Base-by-base conservation (phyloP, 192 early-diverging fungal species). In the Linnemannia zychae region DNA sequence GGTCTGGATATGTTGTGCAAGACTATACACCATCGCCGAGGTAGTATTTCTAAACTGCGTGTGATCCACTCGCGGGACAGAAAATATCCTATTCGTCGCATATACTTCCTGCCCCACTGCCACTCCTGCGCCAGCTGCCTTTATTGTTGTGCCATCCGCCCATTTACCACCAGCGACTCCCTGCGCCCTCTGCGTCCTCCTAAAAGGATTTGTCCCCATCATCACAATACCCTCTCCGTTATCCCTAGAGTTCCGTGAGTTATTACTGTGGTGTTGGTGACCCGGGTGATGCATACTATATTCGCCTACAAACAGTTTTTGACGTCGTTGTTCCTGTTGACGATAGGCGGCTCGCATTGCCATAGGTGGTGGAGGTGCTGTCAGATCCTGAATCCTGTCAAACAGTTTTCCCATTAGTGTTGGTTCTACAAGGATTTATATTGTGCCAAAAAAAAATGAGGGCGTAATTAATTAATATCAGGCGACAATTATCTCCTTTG, bases 181-280 rank as follows among this genome's bases (percentile, higher is more conserved):
- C 22, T 79, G 77, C 11, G n/a, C 60, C 33, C 83, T 49, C 0
- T 69, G 36, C 2, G 83, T 85, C 31, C 83, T 40, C 15, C 65
- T 79, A n/a, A 85, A 85, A 16, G 83, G 83, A n/a, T 85, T 85
- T 1, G 77, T 79, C 4, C 83, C 83, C 67, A 85, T 76, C 37
- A 81, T 9, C 17, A 57, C 65, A 24, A 81, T 76, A 0, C 74
- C 15, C 17, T 66, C 78, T 15, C 57, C 63, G 49, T 72, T 84
- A 16, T 65, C 9, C 22, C 36, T 63, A 13, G 28, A n/a, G 57
- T 63, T 63, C 28, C 57, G 57, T 0, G 57, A 12, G 12, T 63
- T 28, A 12, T 31, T 31, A 11, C 24, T 37, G 33, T 33, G 48
- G 52, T 50, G 18, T 6, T 50, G 31, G 7, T 20, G 11, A 18